Conservation (phyloP, 2,329 filamentous ascomycete species). For the Neoarthrinium moseri region DNA sequence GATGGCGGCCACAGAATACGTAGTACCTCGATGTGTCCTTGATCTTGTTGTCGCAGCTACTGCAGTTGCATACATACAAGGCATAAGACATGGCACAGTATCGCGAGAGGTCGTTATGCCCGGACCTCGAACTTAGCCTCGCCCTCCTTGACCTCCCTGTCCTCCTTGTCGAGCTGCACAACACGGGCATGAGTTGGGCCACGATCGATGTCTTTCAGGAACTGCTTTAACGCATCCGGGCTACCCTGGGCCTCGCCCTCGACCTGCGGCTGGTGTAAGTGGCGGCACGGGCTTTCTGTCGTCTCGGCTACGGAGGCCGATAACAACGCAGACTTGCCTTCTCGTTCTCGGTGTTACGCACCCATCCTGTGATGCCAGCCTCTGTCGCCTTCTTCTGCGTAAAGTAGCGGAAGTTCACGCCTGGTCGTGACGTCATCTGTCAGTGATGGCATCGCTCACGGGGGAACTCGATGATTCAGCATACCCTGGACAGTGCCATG, state of each 20-base stretch:
- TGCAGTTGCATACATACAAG: not conserved
- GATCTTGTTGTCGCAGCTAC: too few species aligned
- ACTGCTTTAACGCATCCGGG: conserved; percentile 61
- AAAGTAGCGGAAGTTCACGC: conserved; percentile 59
- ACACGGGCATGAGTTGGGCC: conserved; percentile 75
- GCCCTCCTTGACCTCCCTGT: conserved; percentile 62
- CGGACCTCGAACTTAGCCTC: conserved; percentile 67
- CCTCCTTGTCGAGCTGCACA: conserved; percentile 68
- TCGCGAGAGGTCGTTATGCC: not conserved
- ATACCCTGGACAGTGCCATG: conserved; percentile 71
- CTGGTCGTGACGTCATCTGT: conserved; percentile 31
- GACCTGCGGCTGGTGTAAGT: conserved; percentile 54
- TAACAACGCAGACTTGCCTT: conserved; percentile 39
- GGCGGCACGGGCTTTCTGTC: not conserved
- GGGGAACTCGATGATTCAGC: conserved; percentile 17
- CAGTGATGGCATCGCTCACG: conserved; percentile 15
- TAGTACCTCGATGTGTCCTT: too few species aligned
- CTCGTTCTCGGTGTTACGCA: conserved; percentile 55
- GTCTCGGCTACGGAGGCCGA: not conserved
- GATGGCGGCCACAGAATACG: too few species aligned
- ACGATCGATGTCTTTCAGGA: conserved; percentile 72
- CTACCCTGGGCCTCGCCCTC: conserved; percentile 85
- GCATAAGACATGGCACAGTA: not conserved
- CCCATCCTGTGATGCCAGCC: conserved; percentile 58
- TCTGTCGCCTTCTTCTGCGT: conserved; percentile 50